Evolutionary conservation across 139 green algal species (phyloP), one percentile per base, ranked within the genome.

Genomic region (Coelastrella sp.): DNA sequence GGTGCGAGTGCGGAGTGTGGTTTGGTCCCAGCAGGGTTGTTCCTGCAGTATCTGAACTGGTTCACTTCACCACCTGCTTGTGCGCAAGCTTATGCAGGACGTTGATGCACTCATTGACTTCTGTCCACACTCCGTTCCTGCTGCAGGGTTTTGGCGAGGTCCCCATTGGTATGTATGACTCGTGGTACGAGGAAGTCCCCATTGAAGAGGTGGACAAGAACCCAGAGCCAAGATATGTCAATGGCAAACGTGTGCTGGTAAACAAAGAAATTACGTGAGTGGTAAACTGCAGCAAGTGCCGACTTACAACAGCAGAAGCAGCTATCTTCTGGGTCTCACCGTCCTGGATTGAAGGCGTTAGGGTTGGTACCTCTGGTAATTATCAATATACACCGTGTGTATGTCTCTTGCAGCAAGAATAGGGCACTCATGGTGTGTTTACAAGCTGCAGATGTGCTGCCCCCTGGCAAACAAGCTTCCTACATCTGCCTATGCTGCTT

Each of bases 211-310:
- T 57, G 30, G 25, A 51, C 7, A 37, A 67, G 66, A 50, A 79
- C 48, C 32, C 17, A 17, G 32, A 8, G n/a, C 82, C 82, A 25
- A 81, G 75, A 35, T 87, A 82, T 43, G 71, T 87, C 82, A 82
- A 82, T 41, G 57, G 41, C 40, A 74, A 62, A 34, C 69, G 69
- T 2, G 71, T 87, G 2, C 50, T 82, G 59, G 53, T 74, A 13
- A 87, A 87, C 71, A 48, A 19, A 13, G 67, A 87, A 15, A 87
- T 87, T 41, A 9, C 27, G 80, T 86, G 68, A 79, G 80, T 53
- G 2, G 6, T 2, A 2, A n/a, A 21, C 53, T 64, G 53, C 53
- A 8, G 45, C 45, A 21, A 11, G 8, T 53, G 45, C n/a, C n/a
- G n/a, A n/a, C n/a, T n/a, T n/a, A n/a, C n/a, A n/a, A n/a, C n/a